Evolutionary conservation across 225 moss, liverwort and hornwort genomes (phyloP), one percentile per base, ranked within the genome.

Genomic region (Marchantia polymorpha): DNA sequence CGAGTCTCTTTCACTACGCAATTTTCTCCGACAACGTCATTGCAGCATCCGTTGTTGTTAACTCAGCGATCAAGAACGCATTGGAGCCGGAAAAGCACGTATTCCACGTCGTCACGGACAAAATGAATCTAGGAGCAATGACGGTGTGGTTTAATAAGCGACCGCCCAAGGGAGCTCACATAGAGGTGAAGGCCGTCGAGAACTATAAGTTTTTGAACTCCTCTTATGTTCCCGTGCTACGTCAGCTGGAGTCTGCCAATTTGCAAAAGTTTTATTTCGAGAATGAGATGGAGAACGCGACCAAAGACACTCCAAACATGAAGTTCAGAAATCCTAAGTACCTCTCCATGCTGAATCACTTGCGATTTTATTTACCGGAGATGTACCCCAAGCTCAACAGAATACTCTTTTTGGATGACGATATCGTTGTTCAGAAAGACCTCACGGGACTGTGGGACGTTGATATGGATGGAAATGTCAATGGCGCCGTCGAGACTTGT

Each of bases 301-400:
- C 90, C 61, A 83, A 81, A 64, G 89, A 87, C 39, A 87, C 84
- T 7, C 80, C 84, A 0, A 92, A 91, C 69, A 80, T 97, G 86
- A 94, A 94, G 83, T 93, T 89, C 79, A 87, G 91, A 6, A 97
- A 97, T 69, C 93, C 93, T 13, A 97, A 94, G 88, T 94, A 94
- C 65, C 50, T 94, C 82, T 96, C 94, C 16, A 85, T 94, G 90
- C 90, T 97, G 27, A 97, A 94, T 73, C 92, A 96, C 84, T 53
- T 96, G 58, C 81, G 93, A 20, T 97, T 97, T 74, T 97, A 94
- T 79, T 79, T 94, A 10, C 92, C 93, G 10, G 92, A 94, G 81
- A 89, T 96, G 64, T 96, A 85, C 58, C 94, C 94, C 7, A 85
- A 84, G 64, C 15, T 96, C 80, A 86, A 89, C 77, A 91, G 90